These are phyloP conservation scores for Mortierella hygrophila DNA, from an alignment of 192 early-diverging fungal species.

Conservation along the genomic window DNA sequence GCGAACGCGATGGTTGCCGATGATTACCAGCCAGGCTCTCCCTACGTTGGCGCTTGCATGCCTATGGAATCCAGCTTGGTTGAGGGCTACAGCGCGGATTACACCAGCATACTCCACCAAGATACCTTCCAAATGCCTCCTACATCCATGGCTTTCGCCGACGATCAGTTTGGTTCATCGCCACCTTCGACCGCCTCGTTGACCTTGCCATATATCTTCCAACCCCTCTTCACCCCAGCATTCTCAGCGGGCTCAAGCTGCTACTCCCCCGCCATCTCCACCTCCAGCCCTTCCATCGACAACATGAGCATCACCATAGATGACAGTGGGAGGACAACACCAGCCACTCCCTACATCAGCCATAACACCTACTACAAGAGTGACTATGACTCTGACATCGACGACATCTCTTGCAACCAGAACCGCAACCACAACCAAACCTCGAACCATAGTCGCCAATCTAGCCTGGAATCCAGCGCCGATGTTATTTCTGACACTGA, in stretches of 20 bases:
- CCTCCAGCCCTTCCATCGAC: background rate
- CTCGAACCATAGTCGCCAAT: background rate
- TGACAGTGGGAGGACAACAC: background rate
- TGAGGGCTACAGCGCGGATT: background rate
- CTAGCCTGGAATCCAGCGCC: background rate
- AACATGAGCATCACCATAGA: slow-evolving; percentile 13
- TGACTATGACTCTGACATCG: slow-evolving; percentile 11
- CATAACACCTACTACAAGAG: background rate
- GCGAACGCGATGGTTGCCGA: background rate
- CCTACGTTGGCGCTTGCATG: background rate
- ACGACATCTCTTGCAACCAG: background rate
- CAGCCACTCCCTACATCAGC: background rate
- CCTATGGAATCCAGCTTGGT: background rate
- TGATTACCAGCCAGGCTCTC: background rate
- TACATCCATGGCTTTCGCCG: background rate
- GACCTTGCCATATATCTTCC: background rate
- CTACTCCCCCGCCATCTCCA: slow-evolving; percentile 11
- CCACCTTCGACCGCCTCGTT: background rate
- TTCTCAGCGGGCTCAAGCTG: slow-evolving; percentile 1
- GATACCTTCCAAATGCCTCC: background rate
- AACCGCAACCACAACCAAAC: background rate
- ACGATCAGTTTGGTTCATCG: background rate
- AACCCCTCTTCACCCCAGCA: background rate
- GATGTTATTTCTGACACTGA: background rate
- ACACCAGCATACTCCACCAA: background rate